Evolutionary conservation across 1,284 basidiomycete genomes (phyloP), one percentile per base, ranked within the genome.

Genomic region (Leccinum variabile): DNA sequence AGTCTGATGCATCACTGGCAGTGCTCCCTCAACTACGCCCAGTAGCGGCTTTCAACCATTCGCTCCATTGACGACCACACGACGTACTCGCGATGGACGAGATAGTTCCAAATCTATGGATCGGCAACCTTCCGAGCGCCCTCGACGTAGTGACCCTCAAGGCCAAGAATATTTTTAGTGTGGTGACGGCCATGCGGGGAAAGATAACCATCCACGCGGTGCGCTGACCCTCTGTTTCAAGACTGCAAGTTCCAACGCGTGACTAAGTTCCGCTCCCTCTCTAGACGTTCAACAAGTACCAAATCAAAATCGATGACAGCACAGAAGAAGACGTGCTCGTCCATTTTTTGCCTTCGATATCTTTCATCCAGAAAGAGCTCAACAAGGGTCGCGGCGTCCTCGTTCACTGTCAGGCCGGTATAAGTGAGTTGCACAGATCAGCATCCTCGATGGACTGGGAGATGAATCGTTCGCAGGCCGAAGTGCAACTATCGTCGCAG

Each of bases 401-500:
- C 16, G 90, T 95, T 0, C 94, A 96, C 74, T 95, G 94, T 72
- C 87, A 91, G 61, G 93, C 92, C 28, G 93, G 93, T 28, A 83
- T 94, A 77, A 94, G 92, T 92, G 75, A 72, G 89, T 85, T 53
- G 7, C 49, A 44, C 11, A 25, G n/a, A 39, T 57, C 16, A 46
- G 1, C 46, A 0, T 39, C 18, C 56, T 50, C 8, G 16, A 18
- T 37, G 16, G 16, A 46, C 6, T 46, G 30, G 18, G 49, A 49
- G 46, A 61, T 16, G 56, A 65, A 59, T 41, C 33, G 14, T 16
- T 57, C 44, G 11, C 66, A 92, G 91, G 91, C 69, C 84, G 94
- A 28, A 93, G 90, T 66, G 87, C 89, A 14, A 90, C 91, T 0
- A 87, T 95, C 57, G 86, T 89, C 6, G 87, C 91, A 2, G 94